Evolutionary conservation across 257 asterid species (phyloP), one percentile per base, ranked within the genome.

Genomic region (Gardenia jasminoides): DNA sequence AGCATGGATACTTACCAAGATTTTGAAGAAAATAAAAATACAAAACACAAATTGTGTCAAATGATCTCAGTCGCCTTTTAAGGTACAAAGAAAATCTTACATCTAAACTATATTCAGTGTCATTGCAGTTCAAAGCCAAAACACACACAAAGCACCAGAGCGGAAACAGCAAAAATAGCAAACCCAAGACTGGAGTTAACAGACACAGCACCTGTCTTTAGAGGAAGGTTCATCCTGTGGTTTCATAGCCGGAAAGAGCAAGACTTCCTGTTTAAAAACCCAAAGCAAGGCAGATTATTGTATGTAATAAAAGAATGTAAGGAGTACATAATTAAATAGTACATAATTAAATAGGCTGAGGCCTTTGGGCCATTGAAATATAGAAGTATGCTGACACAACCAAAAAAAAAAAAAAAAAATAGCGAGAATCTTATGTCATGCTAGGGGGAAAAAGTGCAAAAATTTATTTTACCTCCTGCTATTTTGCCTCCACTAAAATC

Each of bases 161-260:
- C 6, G 30, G 64, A 20, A 56, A 56, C 6, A 4, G n/a, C 8
- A 0, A n/a, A 61, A 24, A n/a, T n/a, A 61, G 33, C 31, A 61
- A 61, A 16, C 67, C 43, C 11, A 73, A 31, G 48, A 47, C 78
- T 16, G 10, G 61, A 17, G 19, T 43, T 17, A 36, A 36, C 8
- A 33, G 43, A 41, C 8, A 48, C 72, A 54, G 72, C 28, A 92
- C 91, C 92, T 83, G 74, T 91, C 97, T 79, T 90, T 86, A 67
- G 80, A 75, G 12, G 88, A 36, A 67, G 97, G 90, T 65, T 92
- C 97, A 15, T 90, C 97, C 81, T 92, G 98, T 61, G 97, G 96
- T 79, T 91, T 94, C 98, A 94, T 92, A 31, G 98, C 97, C 10
- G 98, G 98, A 68, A 91, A 94, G 76, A 94, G 93, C 66, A 94